phyloP scores from a whole-genome alignment of 2,329 filamentous ascomycete genomes.

The Fusarium poae region DNA sequence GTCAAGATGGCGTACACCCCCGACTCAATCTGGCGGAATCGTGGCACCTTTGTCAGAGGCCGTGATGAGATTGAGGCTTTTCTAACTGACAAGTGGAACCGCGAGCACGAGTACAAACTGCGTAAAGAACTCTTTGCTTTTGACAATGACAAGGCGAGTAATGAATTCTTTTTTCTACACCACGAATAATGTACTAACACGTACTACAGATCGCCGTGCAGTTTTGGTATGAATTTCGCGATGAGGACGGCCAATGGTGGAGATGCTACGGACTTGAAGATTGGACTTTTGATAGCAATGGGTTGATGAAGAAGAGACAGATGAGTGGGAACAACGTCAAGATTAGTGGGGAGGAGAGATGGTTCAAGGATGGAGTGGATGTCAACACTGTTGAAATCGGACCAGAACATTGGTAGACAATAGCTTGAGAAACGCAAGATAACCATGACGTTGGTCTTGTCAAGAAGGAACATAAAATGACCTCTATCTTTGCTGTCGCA shows the following conservation, averaged over 20 bases:
- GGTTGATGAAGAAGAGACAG: slow-evolving; percentile 78
- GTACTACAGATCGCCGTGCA: slow-evolving; percentile 78
- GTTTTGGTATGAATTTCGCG: slow-evolving; percentile 89
- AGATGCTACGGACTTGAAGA: slow-evolving; percentile 88
- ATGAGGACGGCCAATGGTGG: slow-evolving; percentile 80
- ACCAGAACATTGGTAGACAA: slow-evolving; percentile 31
- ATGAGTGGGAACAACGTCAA: slow-evolving; percentile 82
- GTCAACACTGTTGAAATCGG: slow-evolving; percentile 74
- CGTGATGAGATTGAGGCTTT: slow-evolving; percentile 76
- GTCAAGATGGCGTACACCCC: slow-evolving; percentile 81
- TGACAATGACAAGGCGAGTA: slow-evolving; percentile 69
- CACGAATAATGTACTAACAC: neutral
- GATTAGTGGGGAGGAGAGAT: slow-evolving; percentile 72
- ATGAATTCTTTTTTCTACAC: fast-evolving
- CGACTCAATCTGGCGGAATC: slow-evolving; percentile 85
- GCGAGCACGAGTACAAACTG: slow-evolving; percentile 78
- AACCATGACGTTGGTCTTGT: neutral
- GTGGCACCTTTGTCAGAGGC: slow-evolving; percentile 76
- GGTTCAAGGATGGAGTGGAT: slow-evolving; percentile 78
- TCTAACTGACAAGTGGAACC: slow-evolving; percentile 78
- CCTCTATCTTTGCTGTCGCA: neutral
- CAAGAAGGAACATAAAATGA: neutral
- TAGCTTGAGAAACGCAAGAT: too few species aligned
- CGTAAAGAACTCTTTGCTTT: slow-evolving; percentile 89
- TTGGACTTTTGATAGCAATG: slow-evolving; percentile 79